Base-by-base conservation (phyloP, 139 green algal species). In the Cymbomonas tetramitiformis region DNA sequence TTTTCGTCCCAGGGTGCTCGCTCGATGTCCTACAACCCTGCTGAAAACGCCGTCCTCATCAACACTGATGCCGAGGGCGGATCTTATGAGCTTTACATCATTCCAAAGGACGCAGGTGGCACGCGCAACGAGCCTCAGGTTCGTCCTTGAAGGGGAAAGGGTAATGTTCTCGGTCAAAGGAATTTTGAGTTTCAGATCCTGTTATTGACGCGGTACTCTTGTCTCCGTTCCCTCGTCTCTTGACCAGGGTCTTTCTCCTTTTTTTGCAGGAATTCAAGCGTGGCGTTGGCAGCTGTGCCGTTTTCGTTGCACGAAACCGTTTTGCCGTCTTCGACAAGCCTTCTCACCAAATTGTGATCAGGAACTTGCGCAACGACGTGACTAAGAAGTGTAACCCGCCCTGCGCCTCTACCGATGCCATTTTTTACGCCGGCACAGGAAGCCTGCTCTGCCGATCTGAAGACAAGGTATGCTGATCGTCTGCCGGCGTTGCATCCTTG, bases 361-460 rank as follows among this genome's bases (percentile, higher is more conserved):
- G 89, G 73, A 96, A 99, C 79, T 75, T 99, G 61, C 72, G 79
- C 61, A 95, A 96, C 51, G 92, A 96, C 78, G 84, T 94, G 64
- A 99, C 92, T 61, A 99, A 99, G 79, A 95, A 91, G 74, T 84
- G 75, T 51, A 29, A 75, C 1, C 56, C 82, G 2, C 92, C 91
- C 7, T 75, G 73, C 46, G 38, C 83, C 26, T 80, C 77, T 46
- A 86, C 75, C 0, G 87, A 95, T 58, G 74, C 72, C 58, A 84
- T 97, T 53, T 99, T 96, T 77, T 96, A 94, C 56, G 92, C 88
- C 4, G 91, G 91, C 55, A 97, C 92, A 8, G 91, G 91, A 56
- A 80, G 75, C 52, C 68, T 99, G 65, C 80, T 99, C 50, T 87
- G 80, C 73, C 74, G 88, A 23, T 84, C 75, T 15, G 92, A 99